Conservation (phyloP, 108 stramenopile genomes). For the Chaetoceros muelleri region DNA sequence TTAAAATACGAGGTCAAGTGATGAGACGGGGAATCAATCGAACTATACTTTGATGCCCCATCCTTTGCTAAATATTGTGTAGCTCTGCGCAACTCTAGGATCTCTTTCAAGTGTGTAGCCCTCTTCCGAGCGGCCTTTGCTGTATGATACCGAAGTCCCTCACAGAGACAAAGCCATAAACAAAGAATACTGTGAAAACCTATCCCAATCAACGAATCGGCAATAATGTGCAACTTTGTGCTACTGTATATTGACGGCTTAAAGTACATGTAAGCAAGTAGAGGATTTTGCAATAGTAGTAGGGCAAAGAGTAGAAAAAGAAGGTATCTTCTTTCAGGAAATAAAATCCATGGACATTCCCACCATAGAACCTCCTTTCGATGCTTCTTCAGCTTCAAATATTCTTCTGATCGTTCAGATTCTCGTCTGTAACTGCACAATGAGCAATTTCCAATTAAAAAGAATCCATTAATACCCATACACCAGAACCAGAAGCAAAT, state of each 20-base stretch:
- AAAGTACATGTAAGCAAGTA: conserved; percentile 40
- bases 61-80: conserved; percentile 35
- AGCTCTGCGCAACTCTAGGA: conserved; percentile 44
- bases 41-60: conserved; percentile 3
- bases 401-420: background rate
- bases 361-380: conserved; percentile 34
- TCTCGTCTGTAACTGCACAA: background rate
- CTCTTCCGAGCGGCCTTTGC: conserved; percentile 35
- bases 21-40: conserved; percentile 21
- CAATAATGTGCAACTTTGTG: conserved; percentile 26
- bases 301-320: conserved; percentile 44
- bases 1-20: conserved; percentile 39
- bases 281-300: conserved; percentile 60
- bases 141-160: conserved; percentile 73
- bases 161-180: conserved; percentile 59
- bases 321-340: conserved; percentile 71
- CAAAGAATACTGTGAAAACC: conserved; percentile 63
- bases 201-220: conserved; percentile 50
- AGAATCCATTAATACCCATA: conserved; percentile 27
- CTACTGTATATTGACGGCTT: conserved; percentile 29
- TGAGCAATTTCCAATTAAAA: background rate
- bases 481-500: conserved; percentile 47
- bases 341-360: conserved; percentile 63
- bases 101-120: conserved; percentile 51
- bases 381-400: background rate